Conservation (phyloP, 331 rosid species). For the Spiraea crenata region DNA sequence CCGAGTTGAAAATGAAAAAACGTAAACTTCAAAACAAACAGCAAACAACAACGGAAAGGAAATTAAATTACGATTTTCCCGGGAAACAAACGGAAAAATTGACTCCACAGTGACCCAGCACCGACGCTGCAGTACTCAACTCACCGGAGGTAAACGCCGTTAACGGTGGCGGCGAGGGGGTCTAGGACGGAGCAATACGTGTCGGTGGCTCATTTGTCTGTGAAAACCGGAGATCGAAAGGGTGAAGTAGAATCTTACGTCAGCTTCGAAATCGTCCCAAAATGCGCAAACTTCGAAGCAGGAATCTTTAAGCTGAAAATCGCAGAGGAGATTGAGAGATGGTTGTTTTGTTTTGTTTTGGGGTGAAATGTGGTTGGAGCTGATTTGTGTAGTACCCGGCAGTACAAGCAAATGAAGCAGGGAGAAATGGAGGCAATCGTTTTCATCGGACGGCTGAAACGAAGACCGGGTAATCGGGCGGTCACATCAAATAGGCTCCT, state of each 20-base stretch:
- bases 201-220: constrained; percentile 57
- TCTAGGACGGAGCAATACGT: constrained; percentile 37
- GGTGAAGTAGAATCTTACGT: constrained; percentile 8
- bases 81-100: constrained; percentile 5
- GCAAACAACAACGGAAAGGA: background rate
- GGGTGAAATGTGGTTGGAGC: background rate
- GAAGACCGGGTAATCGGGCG: constrained; percentile 14
- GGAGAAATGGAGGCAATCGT: constrained; percentile 14
- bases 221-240: background rate
- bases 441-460: constrained; percentile 39
- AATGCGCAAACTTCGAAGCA: constrained; percentile 40
- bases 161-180: constrained; percentile 11
- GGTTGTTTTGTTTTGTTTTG: no score
- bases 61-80: background rate
- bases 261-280: constrained; percentile 34
- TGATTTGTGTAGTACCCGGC: constrained; percentile 6
- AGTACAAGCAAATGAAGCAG: constrained; percentile 25
- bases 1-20: background rate
- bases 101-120: no score
- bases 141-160: constrained; percentile 34
- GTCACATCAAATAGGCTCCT: constrained; percentile 9
- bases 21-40: background rate
- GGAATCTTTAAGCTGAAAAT: constrained; percentile 30
- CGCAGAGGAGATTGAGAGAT: constrained; percentile 14
- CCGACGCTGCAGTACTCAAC: background rate